Evolutionary conservation across 2,329 filamentous ascomycete species (phyloP), one percentile per base, ranked within the genome.

Genomic region (Fusarium aywerte): DNA sequence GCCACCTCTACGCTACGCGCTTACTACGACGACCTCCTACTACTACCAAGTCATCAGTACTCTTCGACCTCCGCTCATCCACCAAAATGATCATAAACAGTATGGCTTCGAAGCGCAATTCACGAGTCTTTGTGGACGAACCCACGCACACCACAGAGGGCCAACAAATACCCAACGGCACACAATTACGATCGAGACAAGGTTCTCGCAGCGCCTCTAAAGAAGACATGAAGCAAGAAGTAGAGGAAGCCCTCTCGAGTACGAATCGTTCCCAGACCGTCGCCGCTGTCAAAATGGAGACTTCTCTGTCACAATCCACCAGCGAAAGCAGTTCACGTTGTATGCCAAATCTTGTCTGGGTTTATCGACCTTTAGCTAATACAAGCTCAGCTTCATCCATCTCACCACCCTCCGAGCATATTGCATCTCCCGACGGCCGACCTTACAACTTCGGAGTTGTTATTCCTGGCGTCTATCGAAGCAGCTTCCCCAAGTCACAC

Each of bases 371-470:
- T 25, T 20, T 29, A 11, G 25, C 69, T 73, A 45, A 72, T 39
- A 27, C 9, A 11, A 13, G 5, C 15, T 10, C 31, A 74, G 70
- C 67, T 36, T 71, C 68, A 21, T 69, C 70, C 9, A 36, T 48
- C 25, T 58, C 67, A 18, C 59, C n/a, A n/a, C n/a, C n/a, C n/a
- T n/a, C 64, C 12, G 62, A 72, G 18, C 69, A 70, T 35, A 64
- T 72, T n/a, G 69, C 69, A 7, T 72, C 74, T 9, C 43, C 70
- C 16, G 67, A 72, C 35, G 76, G 77, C 13, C 72, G 78, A 7
- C 91, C 92, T 2, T 73, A 80, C 67, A 97, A 97, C 75, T 97
- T 95, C 77, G 92, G 90, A 18, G 80, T 88, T 27, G 90, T 97
- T 20, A 80, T 90, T 20, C 86, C 89, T 8, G 89, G 90, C 10